Base-by-base conservation (phyloP, 148 eudicot species). In the Chenopodium suecicum region DNA sequence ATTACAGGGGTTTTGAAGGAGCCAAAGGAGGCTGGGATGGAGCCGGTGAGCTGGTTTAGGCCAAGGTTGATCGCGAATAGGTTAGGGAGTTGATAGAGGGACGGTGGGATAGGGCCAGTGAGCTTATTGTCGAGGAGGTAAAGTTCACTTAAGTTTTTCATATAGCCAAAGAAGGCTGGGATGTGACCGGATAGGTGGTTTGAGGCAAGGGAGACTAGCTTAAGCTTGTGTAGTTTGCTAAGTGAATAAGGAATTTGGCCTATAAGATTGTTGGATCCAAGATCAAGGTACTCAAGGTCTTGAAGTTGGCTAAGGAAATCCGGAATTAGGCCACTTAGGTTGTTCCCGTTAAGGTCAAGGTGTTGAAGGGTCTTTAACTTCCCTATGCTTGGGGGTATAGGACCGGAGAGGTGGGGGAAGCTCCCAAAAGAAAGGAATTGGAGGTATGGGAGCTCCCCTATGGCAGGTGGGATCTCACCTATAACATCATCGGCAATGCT, bases 251-350 rank as follows among this genome's bases (percentile, higher is more conserved):
- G 90, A 34, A 88, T 81, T 6, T 79, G 77, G 32, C 88, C 88
- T 4, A 82, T 25, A 5, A 86, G 75, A 62, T 63, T 69, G 66
- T 79, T 79, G 34, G 72, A 84, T 72, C 83, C 71, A 20, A 86
- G 80, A 2, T 83, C 87, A 4, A 87, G 64, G 22, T 73, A 71
- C 0, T 71, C 74, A 0, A 88, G 64, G 77, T 79, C 77, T 7
- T 73, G 81, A 72, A 91, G 78, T 20, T 81, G 80, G 70, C 83
- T 37, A 4, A 90, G 56, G 80, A 88, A 90, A 0, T 77, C 34
- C 41, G 95, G 95, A 71, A 92, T 84, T 0, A 88, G 79, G 60
- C 93, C 93, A 9, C 81, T 52, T 19, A 90, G 84, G 67, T 82
- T 80, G 85, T 81, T 83, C 62, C 70, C 76, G 82, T 83, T 74